A percentile compares a stretch with the other conserved stretches of the same genome.
Conservation (phyloP, 23 red algal species). For the Gracilaria domingensis region DNA sequence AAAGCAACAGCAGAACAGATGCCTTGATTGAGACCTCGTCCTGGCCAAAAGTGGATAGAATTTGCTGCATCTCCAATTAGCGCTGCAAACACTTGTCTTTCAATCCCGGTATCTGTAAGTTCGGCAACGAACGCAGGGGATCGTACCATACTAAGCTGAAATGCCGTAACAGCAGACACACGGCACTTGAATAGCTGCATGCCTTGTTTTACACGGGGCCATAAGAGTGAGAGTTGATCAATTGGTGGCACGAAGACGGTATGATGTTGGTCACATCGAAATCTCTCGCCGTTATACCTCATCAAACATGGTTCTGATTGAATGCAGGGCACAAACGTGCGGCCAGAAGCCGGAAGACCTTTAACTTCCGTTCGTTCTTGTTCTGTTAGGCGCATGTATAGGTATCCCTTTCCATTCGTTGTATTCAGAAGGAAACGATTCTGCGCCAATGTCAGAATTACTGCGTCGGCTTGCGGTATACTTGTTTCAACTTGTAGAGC, state of each 20-base stretch:
- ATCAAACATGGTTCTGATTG: conserved; percentile 36
- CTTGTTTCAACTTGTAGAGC: background rate
- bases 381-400: conserved; percentile 44
- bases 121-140: conserved; percentile 11
- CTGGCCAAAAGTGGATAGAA: conserved; percentile 50
- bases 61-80: conserved; percentile 44
- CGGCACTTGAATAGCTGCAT: conserved; percentile 9
- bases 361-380: conserved; percentile 19
- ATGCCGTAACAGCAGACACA: conserved; percentile 7
- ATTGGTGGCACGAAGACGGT: background rate
- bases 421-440: conserved; percentile 37
- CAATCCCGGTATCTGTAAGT: conserved; percentile 17
- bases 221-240: conserved; percentile 10
- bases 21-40: conserved; percentile 38
- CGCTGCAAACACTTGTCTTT: conserved; percentile 29
- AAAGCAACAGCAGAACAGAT: conserved; percentile 22
- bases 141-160: conserved; percentile 30
- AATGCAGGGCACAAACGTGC: background rate
- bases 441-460: conserved; percentile 29
- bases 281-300: background rate
- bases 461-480: conserved; percentile 8
- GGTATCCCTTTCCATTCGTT: conserved; percentile 8
- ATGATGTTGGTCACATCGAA: background rate
- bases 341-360: background rate
- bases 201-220: conserved; percentile 31